Evolutionary conservation across 225 moss, liverwort and hornwort species (phyloP).

Genomic region (Bryum argenteum): DNA sequence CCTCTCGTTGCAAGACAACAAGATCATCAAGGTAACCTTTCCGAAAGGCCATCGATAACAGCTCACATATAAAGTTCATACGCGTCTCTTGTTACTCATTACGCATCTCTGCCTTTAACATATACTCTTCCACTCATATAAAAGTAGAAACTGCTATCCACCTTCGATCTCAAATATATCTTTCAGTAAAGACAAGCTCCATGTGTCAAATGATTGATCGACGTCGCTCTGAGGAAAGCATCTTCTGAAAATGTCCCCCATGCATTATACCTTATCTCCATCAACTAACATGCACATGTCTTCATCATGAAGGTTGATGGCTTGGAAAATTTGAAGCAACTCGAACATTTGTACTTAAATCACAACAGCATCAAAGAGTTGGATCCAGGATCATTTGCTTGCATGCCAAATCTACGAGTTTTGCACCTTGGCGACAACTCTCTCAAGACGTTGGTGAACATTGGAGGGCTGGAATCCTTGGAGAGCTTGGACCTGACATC

Average conservation of each 20-base stretch:
- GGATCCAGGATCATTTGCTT: conserved; percentile 70
- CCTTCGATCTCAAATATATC: not conserved
- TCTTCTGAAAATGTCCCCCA: not conserved
- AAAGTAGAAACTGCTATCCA: conserved; percentile 1
- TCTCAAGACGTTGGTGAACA: conserved; percentile 70
- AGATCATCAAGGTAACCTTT: conserved; percentile 65
- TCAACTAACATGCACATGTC: not conserved
- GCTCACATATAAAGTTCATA: not conserved
- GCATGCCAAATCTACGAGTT: conserved; percentile 55
- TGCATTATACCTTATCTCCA: not conserved
- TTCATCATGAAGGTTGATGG: conserved; percentile 80
- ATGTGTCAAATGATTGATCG: conserved; percentile 7
- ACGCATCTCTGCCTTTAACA: not conserved
- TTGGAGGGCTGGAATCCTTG: conserved; percentile 58
- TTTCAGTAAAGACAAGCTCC: not conserved
- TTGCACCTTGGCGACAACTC: conserved; percentile 78
- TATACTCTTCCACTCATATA: not conserved
- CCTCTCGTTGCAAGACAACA: conserved; percentile 81
- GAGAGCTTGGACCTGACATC: conserved; percentile 80
- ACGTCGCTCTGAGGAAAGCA: not conserved
- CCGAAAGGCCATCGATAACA: not conserved
- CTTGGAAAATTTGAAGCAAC: conserved; percentile 56
- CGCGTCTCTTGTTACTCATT: not conserved
- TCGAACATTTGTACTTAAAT: conserved; percentile 80
- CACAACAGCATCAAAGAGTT: conserved; percentile 85